Conservation (phyloP, 345 rosid genomes). For the Salix viminalis region DNA sequence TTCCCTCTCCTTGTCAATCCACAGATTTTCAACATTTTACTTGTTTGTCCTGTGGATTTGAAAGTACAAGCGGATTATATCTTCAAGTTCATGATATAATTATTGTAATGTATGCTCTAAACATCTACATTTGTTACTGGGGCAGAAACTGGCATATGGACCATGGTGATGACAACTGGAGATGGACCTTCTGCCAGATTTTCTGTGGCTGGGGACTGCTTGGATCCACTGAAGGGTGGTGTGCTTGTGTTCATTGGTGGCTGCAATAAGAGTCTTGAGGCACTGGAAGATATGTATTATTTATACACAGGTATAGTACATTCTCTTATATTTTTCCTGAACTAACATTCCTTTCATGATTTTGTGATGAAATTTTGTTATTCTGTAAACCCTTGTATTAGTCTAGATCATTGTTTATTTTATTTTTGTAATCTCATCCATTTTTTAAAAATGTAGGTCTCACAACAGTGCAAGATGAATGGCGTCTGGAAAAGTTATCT, state of each 20-base stretch:
- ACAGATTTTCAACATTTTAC: not conserved
- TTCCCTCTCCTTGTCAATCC: not conserved
- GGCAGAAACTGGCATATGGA: slow-evolving; percentile 83
- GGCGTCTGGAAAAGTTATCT: slow-evolving; percentile 64
- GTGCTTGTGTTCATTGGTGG: slow-evolving; percentile 82
- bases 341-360: not conserved
- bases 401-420: not conserved
- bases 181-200: slow-evolving; percentile 94
- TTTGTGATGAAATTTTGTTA: slow-evolving; percentile 5
- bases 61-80: not conserved
- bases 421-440: slow-evolving; percentile 6
- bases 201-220: slow-evolving; percentile 84
- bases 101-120: not conserved
- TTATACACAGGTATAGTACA: slow-evolving; percentile 67
- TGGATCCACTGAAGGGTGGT: slow-evolving; percentile 77
- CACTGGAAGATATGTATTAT: slow-evolving; percentile 87
- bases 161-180: slow-evolving; percentile 58
- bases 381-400: not conserved
- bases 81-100: not conserved
- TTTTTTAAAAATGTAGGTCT: slow-evolving; percentile 43
- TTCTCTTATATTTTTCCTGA: slow-evolving; percentile 9
- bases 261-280: slow-evolving; percentile 92
- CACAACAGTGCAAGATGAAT: slow-evolving; percentile 44
- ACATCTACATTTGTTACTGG: not conserved
- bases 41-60: not conserved